Evolutionary conservation across 2,329 filamentous ascomycete species (phyloP).

Genomic region (Epichloe brachyelytri): DNA sequence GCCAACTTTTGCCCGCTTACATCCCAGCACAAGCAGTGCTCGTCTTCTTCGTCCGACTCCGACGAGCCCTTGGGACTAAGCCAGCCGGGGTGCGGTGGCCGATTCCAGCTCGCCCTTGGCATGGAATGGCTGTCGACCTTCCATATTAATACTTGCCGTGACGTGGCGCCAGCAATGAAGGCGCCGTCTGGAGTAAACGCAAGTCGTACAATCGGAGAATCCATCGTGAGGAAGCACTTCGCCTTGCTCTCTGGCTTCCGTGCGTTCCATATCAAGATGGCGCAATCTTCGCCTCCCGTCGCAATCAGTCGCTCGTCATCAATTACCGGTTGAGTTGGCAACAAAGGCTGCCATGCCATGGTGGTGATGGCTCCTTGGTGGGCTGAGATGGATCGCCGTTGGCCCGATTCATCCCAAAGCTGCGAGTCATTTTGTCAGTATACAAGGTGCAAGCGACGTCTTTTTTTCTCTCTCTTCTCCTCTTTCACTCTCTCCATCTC

Average conservation of each 20-base stretch:
- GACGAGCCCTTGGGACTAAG: slow-evolving; percentile 41
- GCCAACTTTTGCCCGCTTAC: slow-evolving; percentile 47
- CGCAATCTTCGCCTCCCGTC: slow-evolving; percentile 48
- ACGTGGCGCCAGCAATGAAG: slow-evolving; percentile 49
- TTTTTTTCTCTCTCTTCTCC: background rate
- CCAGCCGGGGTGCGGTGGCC: slow-evolving; percentile 43
- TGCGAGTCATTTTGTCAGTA: slow-evolving; percentile 12
- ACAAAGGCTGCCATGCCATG: slow-evolving; percentile 47
- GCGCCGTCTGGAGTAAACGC: slow-evolving; percentile 51
- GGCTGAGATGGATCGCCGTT: slow-evolving; percentile 42
- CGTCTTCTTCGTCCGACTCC: slow-evolving; percentile 45
- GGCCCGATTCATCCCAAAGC: slow-evolving; percentile 43
- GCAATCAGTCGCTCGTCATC: slow-evolving; percentile 45
- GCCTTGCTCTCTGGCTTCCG: slow-evolving; percentile 40
- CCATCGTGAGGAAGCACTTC: slow-evolving; percentile 49
- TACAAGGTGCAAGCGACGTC: background rate
- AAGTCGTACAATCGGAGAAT: slow-evolving; percentile 41
- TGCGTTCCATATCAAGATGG: slow-evolving; percentile 50
- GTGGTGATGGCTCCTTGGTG: slow-evolving; percentile 46
- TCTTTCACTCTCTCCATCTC: background rate
- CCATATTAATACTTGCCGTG: slow-evolving; percentile 48
- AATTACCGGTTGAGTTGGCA: slow-evolving; percentile 18
- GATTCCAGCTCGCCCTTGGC: slow-evolving; percentile 47
- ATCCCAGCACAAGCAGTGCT: slow-evolving; percentile 51
- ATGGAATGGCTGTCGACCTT: slow-evolving; percentile 46